phyloP scores from a whole-genome alignment of 2,329 filamentous ascomycete species.

The Cercospora janseana region DNA sequence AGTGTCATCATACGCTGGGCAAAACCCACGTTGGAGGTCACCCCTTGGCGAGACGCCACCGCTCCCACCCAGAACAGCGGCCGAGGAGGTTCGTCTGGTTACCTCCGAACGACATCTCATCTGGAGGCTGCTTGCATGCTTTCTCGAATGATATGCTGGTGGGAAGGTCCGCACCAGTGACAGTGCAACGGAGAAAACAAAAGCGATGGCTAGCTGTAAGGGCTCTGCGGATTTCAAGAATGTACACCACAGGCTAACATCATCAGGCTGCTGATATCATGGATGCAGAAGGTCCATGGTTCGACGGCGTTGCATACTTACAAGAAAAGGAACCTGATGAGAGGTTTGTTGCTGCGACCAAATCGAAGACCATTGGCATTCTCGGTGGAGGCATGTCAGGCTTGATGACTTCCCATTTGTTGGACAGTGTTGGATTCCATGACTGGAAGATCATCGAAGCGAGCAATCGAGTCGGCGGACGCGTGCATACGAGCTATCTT shows the following conservation, averaged over 20 bases:
- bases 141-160: constrained; percentile 43
- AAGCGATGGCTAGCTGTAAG: constrained; percentile 40
- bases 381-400: constrained; percentile 66
- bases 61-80: constrained; percentile 32
- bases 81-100: constrained; percentile 52
- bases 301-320: constrained; percentile 62
- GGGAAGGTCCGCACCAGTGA: constrained; percentile 45
- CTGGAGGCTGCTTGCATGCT: constrained; percentile 47
- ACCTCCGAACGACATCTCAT: constrained; percentile 42
- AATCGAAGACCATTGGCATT: constrained; percentile 61
- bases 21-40: constrained; percentile 41
- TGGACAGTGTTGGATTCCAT: constrained; percentile 56
- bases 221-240: background rate
- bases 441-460: constrained; percentile 64
- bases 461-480: constrained; percentile 59
- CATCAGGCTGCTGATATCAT: constrained; percentile 47
- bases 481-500: constrained; percentile 63
- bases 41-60: constrained; percentile 31
- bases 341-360: constrained; percentile 54
- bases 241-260: background rate
- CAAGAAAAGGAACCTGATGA: constrained; percentile 54
- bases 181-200: constrained; percentile 38
- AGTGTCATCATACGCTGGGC: constrained; percentile 49
- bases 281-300: constrained; percentile 61
- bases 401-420: constrained; percentile 55